Percentiles rank a stretch among this genome's conserved stretches.
These are phyloP conservation scores for Omphalotus olearius DNA, from an alignment of 1,284 basidiomycete species.

Conservation along the genomic window DNA sequence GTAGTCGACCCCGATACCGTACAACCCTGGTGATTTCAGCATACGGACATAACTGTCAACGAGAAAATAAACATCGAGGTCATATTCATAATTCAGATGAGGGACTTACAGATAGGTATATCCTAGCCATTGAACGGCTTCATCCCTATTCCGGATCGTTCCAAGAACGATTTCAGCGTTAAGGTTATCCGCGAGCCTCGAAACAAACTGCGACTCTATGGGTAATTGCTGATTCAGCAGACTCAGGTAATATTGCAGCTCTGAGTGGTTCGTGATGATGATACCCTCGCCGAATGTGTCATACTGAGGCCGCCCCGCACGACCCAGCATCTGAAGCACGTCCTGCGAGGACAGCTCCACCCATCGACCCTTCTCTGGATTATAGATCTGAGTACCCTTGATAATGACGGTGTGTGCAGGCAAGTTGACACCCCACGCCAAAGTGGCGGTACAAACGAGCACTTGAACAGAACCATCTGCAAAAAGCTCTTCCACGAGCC, in stretches of 20 bases:
- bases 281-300: conserved; percentile 98
- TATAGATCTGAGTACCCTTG: conserved; percentile 99
- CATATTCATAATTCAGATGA: not conserved
- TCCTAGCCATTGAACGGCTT: conserved; percentile 96
- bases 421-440: conserved; percentile 99
- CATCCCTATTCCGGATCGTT: conserved; percentile 92
- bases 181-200: conserved; percentile 91
- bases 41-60: conserved; percentile 84
- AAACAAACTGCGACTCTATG: conserved; percentile 95
- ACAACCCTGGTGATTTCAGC: conserved; percentile 87
- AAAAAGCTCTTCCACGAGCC: conserved; percentile 93
- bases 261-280: conserved; percentile 97
- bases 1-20: conserved; percentile 90
- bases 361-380: conserved; percentile 98
- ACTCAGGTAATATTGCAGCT: conserved; percentile 95
- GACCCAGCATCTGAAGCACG: conserved; percentile 97
- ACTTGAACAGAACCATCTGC: conserved; percentile 92
- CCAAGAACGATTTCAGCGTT: conserved; percentile 98
- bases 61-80: conserved; percentile 7
- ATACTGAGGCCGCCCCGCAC: conserved; percentile 96
- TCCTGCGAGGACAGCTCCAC: conserved; percentile 95
- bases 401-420: conserved; percentile 99
- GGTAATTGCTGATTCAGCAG: conserved; percentile 95
- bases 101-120: conserved; percentile 85
- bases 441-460: conserved; percentile 94